Percentiles rank a stretch among this genome's conserved stretches.
Conservation (phyloP, 169 alveolate species). For the Plasmodium ovale region DNA sequence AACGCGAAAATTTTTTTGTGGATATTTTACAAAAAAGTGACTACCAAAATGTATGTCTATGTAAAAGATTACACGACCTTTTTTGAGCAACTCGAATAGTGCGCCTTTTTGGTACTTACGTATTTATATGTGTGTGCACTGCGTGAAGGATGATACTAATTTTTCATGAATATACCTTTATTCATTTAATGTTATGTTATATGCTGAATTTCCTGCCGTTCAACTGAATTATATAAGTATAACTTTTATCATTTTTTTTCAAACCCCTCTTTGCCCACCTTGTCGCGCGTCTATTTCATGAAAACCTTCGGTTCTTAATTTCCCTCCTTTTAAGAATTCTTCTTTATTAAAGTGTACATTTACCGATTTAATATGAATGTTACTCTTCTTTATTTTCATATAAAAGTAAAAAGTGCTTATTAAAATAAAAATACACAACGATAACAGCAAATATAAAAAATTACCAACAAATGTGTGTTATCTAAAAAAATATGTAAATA, state of each 20-base stretch:
- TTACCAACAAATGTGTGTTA: too few relatives aligned
- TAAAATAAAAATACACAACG: too few relatives aligned
- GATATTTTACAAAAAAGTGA: neutral
- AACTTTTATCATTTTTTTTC: neutral
- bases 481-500: constrained; percentile 3
- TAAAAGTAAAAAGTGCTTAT: constrained; percentile 17
- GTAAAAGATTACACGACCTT: neutral
- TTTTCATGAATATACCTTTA: neutral
- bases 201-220: neutral
- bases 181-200: neutral
- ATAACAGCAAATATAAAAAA: too few relatives aligned
- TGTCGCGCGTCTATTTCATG: neutral
- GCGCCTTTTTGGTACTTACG: neutral
- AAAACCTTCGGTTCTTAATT: neutral
- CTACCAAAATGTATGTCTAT: neutral
- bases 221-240: too few relatives aligned
- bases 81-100: neutral
- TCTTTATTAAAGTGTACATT: too few relatives aligned
- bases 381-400: neutral
- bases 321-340: neutral
- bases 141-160: neutral
- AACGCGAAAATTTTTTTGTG: too few relatives aligned
- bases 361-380: neutral
- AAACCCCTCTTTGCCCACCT: neutral
- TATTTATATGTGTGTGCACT: neutral